Base-by-base conservation (phyloP, 139 green algal species). In the Chloropicon primus region DNA sequence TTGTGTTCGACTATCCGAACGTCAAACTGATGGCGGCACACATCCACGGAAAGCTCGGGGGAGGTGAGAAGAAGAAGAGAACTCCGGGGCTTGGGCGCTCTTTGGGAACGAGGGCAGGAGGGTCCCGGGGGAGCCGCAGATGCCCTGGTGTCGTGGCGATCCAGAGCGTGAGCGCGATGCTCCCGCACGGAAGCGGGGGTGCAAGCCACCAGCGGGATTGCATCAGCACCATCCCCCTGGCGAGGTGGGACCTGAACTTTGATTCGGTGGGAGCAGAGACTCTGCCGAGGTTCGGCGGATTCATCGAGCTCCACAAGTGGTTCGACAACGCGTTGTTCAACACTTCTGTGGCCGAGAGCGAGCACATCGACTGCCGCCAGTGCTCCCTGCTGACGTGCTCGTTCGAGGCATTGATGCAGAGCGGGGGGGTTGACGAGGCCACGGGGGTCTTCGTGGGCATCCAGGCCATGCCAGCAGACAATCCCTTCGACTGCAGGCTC, bases 1-100 rank as follows among this genome's bases (percentile, higher is more conserved):
- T 17, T 21, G 41, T 71, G 53, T 87, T 85, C 71, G 83, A 87
- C 53, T 87, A 83, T 53, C 83, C 83, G 22, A 27, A 27, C 21
- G 28, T 27, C 54, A 21, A n/a, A n/a, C 21, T 54, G 2, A 76
- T 80, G 23, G 62, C 53, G 25, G 28, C 26, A 23, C 28, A 73
- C 25, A 5, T 78, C 21, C 24, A 27, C 23, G 24, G 5, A 10
- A 26, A 10, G 71, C 71, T 74, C 3, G 17, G 71, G 24, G 71
- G 53, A 23, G 22, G 21, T 21, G 53, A 72, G 53, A 72, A 72
- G 53, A 72, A 72, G 21, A 72, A 21, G 21, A 21, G 21, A 22
- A 21, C 53, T 72, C 53, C 21, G 53, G 21, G 53, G 21, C 53
- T 72, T 22, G 21, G 53, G 53, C 53, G 22, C 53, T 72, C 21